Percentiles rank a stretch among this genome's conserved stretches.
Conservation (phyloP, 2,329 filamentous ascomycete species). For the Ophiostoma perfectum region DNA sequence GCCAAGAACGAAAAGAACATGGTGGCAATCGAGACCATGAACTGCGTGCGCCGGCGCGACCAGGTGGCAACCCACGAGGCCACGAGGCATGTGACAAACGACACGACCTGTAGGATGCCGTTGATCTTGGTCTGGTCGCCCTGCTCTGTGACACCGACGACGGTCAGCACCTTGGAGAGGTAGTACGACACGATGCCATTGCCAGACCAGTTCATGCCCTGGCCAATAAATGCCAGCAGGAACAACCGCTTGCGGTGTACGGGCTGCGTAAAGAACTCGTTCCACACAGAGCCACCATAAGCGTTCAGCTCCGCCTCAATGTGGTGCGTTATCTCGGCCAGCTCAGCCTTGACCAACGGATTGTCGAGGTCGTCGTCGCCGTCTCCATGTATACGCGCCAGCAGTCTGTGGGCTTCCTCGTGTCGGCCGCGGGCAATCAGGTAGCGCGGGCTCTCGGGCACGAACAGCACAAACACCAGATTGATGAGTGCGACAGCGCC, state of each 20-base stretch:
- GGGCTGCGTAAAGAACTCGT: conserved; percentile 21
- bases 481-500: conserved; percentile 24
- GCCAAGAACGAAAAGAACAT: neutral
- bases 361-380: conserved; percentile 15
- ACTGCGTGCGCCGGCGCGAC: neutral
- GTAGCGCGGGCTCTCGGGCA: conserved; percentile 24
- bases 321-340: conserved; percentile 29
- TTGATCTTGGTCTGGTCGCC: neutral
- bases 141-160: neutral
- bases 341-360: conserved; percentile 23
- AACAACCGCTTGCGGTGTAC: conserved; percentile 25
- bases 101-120: neutral
- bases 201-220: conserved; percentile 23
- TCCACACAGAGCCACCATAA: conserved; percentile 13
- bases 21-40: neutral
- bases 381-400: conserved; percentile 23
- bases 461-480: conserved; percentile 20
- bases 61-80: neutral
- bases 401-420: conserved; percentile 39
- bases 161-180: conserved; percentile 28
- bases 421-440: conserved; percentile 24
- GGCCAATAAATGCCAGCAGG: conserved; percentile 23
- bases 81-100: neutral
- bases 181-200: conserved; percentile 35
- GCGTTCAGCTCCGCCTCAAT: conserved; percentile 34